Evolutionary conservation across 371 early-diverging fungal species (phyloP), one percentile per base, ranked within the genome.

Genomic region (Mortierella sp.): DNA sequence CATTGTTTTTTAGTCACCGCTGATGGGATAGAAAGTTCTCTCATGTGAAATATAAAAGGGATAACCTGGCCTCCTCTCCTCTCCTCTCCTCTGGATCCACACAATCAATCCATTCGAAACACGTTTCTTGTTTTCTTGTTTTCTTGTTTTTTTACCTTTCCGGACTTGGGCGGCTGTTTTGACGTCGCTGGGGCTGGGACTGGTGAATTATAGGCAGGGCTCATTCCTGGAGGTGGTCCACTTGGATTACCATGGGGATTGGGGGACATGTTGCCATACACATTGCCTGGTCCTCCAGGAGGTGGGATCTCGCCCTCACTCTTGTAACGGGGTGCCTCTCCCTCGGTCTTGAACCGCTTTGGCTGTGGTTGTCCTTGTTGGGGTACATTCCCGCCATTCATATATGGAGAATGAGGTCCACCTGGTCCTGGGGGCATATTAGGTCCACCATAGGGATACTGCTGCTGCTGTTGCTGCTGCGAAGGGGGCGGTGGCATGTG

Each of bases 211-310:
- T 77, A 77, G n/a, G 60, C 61, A 14, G 66, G 66, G 0, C 63
- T 70, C 75, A 75, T 66, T 23, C 62, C 65, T 55, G 68, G 59
- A 37, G 71, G 71, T n/a, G 62, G 77, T 47, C 80, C 80, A 23
- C 69, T 73, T n/a, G 80, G 64, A 45, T 58, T 64, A 21, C 70
- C 66, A 29, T 79, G 80, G 43, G 70, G 70, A n/a, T 67, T 79
- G 18, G 80, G 80, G 16, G 80, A 73, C 80, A 79, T 73, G 47
- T 79, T 79, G 45, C 80, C 80, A 30, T 79, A 79, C 73, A 79
- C 70, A 44, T 26, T 73, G 43, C 80, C 74, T 4, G 80, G 64
- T 0, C 73, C 64, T 7, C 73, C 73, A 28, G 69, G 80, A 16
- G 80, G 74, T 18, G 70, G 73, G 44, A 62, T 51, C 37, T 79